A percentile compares a stretch with the other conserved stretches of the same genome.
phyloP scores from a whole-genome alignment of 176 grass and related monocot species.

The Aegilops bicornis region DNA sequence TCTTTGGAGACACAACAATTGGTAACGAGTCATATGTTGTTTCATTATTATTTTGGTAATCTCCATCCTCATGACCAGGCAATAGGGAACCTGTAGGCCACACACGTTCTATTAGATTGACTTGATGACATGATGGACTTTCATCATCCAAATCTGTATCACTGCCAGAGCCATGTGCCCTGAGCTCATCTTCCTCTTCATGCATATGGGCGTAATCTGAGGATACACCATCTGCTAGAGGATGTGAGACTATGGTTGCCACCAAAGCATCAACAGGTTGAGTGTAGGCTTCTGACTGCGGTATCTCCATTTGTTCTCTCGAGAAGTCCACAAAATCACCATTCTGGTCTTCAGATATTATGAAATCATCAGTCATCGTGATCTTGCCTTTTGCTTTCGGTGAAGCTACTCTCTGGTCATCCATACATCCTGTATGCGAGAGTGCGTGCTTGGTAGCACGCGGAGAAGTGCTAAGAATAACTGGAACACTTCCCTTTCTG shows the following conservation, averaged over 20 bases:
- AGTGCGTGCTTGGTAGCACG: slow-evolving; percentile 25
- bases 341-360: slow-evolving; percentile 29
- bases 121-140: slow-evolving; percentile 15
- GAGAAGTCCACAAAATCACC: neutral
- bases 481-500: slow-evolving; percentile 22
- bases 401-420: slow-evolving; percentile 34
- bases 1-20: slow-evolving; percentile 17
- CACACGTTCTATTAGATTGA: slow-evolving; percentile 8
- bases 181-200: slow-evolving; percentile 30
- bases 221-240: neutral
- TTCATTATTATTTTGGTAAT: slow-evolving; percentile 6
- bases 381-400: slow-evolving; percentile 27
- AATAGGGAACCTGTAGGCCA: slow-evolving; percentile 16
- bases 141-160: slow-evolving; percentile 33
- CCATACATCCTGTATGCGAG: neutral
- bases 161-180: slow-evolving; percentile 25
- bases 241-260: slow-evolving; percentile 22
- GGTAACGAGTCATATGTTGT: slow-evolving; percentile 20
- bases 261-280: slow-evolving; percentile 18
- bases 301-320: slow-evolving; percentile 2
- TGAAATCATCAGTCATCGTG: slow-evolving; percentile 33
- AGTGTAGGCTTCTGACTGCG: slow-evolving; percentile 17
- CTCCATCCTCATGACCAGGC: neutral
- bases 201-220: slow-evolving; percentile 36
- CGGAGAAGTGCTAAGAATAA: slow-evolving; percentile 22